A percentile compares a stretch with the other conserved stretches of the same genome.
Conservation (phyloP, 1,284 basidiomycete species). For the Ganoderma sp. region DNA sequence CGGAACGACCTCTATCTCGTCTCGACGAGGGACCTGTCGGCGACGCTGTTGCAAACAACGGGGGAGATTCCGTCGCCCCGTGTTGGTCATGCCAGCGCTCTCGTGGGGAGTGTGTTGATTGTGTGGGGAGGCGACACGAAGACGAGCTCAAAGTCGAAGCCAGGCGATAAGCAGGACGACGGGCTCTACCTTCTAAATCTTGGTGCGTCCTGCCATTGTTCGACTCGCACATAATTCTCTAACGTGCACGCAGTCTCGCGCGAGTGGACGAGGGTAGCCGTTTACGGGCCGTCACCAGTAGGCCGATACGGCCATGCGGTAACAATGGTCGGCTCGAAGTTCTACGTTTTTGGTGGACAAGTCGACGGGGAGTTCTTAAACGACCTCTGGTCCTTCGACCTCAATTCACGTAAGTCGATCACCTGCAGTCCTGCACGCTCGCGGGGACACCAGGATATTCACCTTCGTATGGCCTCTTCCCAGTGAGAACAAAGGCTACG, state of each 20-base stretch:
- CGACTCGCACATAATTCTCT: constrained; percentile 1
- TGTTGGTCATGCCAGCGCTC: constrained; percentile 95
- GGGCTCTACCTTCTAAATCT: constrained; percentile 95
- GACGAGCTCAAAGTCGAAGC: constrained; percentile 67
- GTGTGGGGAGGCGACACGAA: constrained; percentile 99
- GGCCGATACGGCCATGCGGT: constrained; percentile 98
- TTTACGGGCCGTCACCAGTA: constrained; percentile 76
- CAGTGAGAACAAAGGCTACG: constrained; percentile 73
- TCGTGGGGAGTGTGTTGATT: constrained; percentile 95
- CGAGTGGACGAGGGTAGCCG: constrained; percentile 92
- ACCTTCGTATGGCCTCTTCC: constrained; percentile 11
- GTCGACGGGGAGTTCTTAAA: constrained; percentile 96
- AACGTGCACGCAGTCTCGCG: constrained; percentile 64
- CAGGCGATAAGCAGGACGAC: constrained; percentile 89
- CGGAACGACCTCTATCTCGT: constrained; percentile 95
- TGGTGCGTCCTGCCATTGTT: constrained; percentile 58
- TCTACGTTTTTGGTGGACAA: constrained; percentile 97
- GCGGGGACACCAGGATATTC: constrained; percentile 8
- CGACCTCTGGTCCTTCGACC: constrained; percentile 96
- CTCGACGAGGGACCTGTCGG: constrained; percentile 79
- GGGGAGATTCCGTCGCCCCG: constrained; percentile 91
- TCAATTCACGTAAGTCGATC: constrained; percentile 80
- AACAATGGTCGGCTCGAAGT: constrained; percentile 89
- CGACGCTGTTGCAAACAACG: constrained; percentile 82
- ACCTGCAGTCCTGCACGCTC: constrained; percentile 6